These are phyloP conservation scores for Mycena albidolilacea DNA, from an alignment of 768 basidiomycete species.

Conservation along the genomic window DNA sequence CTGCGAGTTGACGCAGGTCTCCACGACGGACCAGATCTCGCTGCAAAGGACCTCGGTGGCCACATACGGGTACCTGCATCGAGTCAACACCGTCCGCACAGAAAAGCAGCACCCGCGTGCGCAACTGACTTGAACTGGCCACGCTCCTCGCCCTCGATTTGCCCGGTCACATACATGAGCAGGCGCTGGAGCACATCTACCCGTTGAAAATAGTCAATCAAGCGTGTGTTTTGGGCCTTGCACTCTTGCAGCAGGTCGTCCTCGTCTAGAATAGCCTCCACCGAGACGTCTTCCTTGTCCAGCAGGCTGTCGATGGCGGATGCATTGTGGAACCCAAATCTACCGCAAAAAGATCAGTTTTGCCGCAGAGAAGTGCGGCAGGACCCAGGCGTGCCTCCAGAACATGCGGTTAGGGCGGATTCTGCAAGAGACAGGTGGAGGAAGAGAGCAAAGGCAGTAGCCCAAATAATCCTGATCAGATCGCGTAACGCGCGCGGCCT, in stretches of 20 bases:
- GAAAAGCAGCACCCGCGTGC: not conserved
- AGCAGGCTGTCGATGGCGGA: constrained; percentile 92
- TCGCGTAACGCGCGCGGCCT: constrained; percentile 3
- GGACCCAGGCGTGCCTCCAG: constrained; percentile 61
- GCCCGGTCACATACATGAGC: constrained; percentile 88
- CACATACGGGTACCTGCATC: constrained; percentile 87
- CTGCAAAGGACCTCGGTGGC: constrained; percentile 96
- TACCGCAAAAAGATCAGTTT: constrained; percentile 54
- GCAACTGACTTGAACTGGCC: constrained; percentile 84
- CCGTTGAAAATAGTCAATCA: constrained; percentile 90
- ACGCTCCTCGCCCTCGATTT: constrained; percentile 85
- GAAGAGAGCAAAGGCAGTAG: constrained; percentile 22
- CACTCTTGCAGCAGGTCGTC: constrained; percentile 95
- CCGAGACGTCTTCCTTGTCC: constrained; percentile 89
- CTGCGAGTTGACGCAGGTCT: constrained; percentile 84
- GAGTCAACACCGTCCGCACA: not conserved
- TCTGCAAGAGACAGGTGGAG: constrained; percentile 15
- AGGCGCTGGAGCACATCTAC: constrained; percentile 86
- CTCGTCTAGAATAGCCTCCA: constrained; percentile 94
- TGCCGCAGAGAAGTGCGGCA: constrained; percentile 41
- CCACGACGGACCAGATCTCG: constrained; percentile 95
- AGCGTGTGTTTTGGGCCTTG: constrained; percentile 92
- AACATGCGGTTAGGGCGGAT: constrained; percentile 55
- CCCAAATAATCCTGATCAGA: constrained; percentile 21
- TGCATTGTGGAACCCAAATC: constrained; percentile 93